Evolutionary conservation across 1,284 basidiomycete genomes (phyloP).

Genomic region (Kalmanozyma brasiliensis): DNA sequence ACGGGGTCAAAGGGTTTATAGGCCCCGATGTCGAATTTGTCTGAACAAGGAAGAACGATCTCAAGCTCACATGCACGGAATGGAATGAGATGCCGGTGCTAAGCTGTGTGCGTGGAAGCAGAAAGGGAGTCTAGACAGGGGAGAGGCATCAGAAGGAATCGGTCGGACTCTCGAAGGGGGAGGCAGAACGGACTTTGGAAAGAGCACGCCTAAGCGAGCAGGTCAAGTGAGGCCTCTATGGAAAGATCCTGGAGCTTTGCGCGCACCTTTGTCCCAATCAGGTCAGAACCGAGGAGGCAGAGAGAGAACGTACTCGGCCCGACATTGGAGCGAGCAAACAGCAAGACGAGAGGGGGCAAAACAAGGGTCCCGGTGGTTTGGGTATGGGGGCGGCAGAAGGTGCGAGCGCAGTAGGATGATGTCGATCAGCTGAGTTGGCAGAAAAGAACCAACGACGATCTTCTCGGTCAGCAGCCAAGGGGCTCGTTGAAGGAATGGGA

Average conservation of each 20-base stretch:
- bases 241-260: constrained; percentile 32
- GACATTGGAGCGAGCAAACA: constrained; percentile 5
- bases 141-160: not conserved
- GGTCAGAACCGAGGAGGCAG: not conserved
- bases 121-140: not conserved
- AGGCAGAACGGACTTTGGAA: constrained; percentile 18
- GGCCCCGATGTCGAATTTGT: constrained; percentile 15
- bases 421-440: constrained; percentile 43
- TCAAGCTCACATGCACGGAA: not conserved
- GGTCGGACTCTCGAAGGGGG: constrained; percentile 4
- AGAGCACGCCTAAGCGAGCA: constrained; percentile 15
- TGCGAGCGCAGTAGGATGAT: not conserved
- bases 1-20: not conserved
- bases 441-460: constrained; percentile 16
- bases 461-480: no score
- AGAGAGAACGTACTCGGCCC: constrained; percentile 5
- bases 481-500: no score
- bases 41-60: constrained; percentile 7
- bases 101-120: not conserved
- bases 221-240: constrained; percentile 12
- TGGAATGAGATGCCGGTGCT: constrained; percentile 7
- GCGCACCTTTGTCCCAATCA: not conserved
- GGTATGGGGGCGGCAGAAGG: not conserved
- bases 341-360: not conserved
- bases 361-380: not conserved